Base-by-base conservation (phyloP, 345 rosid genomes). In the Gossypium sturtianum region DNA sequence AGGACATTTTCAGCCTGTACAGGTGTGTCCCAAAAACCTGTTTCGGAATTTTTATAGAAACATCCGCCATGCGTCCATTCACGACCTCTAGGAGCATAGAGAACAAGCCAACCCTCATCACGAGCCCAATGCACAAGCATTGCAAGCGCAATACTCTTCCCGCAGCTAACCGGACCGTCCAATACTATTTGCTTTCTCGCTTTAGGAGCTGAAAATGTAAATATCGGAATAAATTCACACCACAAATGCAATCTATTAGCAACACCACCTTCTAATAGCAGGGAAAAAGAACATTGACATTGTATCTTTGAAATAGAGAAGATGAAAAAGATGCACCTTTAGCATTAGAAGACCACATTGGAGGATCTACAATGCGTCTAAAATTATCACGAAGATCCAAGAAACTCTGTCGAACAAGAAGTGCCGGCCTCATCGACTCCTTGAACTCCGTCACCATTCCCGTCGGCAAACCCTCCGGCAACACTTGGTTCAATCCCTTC, bases 81-180 rank as follows among this genome's bases (percentile, higher is more conserved):
- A 60, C 94, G 80, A 61, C 94, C 98, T 78, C 80, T 86, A 2
- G 97, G 98, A 48, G 84, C 94, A 90, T 95, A 95, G 12, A 95
- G 84, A 74, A 95, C 97, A 29, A 95, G 82, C 98, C 99, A 93
- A 60, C 98, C 99, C 79, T 95, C 93, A 10, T 93, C 89, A 61
- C 98, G 94, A 80, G 99, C 99, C 98, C 98, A 95, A 38, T 89
- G 90, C 74, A 95, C 99, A 82, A 91, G 94, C 99, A 93, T 93
- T 44, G 99, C 91, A 75, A 93, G 84, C 9, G 87, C 85, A 82
- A 89, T 93, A 80, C 97, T 93, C 92, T 93, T 93, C 76, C 99
- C 99, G 79, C 98, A 84, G 75, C 90, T 86, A 76, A 84, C 87
- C 65, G 92, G 98, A 71, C 99, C 99, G 81, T 95, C 99, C 90